Base-by-base conservation (phyloP, 768 basidiomycete genomes). In the Hortiboletus flavorubellus region DNA sequence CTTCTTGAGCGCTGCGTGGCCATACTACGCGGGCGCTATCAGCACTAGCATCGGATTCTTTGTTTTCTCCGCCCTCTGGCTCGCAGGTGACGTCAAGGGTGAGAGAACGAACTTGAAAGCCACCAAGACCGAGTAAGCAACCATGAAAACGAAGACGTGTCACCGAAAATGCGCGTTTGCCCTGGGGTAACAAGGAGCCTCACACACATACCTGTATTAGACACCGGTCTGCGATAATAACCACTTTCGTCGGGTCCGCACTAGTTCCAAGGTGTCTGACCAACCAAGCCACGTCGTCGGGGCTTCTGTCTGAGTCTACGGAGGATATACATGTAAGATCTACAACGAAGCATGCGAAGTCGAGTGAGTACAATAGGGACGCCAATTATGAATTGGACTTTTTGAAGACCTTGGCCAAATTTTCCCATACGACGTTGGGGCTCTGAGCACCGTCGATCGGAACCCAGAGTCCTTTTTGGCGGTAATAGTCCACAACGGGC, bases 401-500 rank as follows among this genome's bases (percentile, higher is more conserved):
- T 58, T 75, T 75, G 68, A 92, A 91, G 49, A 88, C 75, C 63
- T 83, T 80, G 55, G 80, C 75, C 51, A 93, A 67, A 69, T 83
- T 82, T 64, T 89, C 87, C 97, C 97, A 98, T 18, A 99, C 96
- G 42, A 97, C 80, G 49, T 78, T 80, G 1, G 97, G 97, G 16
- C 89, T 84, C 77, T 98, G 97, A 15, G 96, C 90, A 49, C 93
- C 97, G 65, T 99, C 97, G 55, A 99, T 80, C 26, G 86, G 87
- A 41, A 80, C 78, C 95, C 94, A 98, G 46, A 98, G 80, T 37
- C 90, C 87, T 68, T 93, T 89, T 56, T 79, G 78, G 76, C 89
- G 93, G 83, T 99, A 99, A 78, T 97, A 98, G 43, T 92, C 93
- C 15, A 93, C 88, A 31, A 99, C 97, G 30, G 97, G 96, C 2